Percentiles rank a stretch among this genome's conserved stretches.
phyloP scores from a whole-genome alignment of 192 early-diverging fungal species.

The Spizellomyces punctatus region DNA sequence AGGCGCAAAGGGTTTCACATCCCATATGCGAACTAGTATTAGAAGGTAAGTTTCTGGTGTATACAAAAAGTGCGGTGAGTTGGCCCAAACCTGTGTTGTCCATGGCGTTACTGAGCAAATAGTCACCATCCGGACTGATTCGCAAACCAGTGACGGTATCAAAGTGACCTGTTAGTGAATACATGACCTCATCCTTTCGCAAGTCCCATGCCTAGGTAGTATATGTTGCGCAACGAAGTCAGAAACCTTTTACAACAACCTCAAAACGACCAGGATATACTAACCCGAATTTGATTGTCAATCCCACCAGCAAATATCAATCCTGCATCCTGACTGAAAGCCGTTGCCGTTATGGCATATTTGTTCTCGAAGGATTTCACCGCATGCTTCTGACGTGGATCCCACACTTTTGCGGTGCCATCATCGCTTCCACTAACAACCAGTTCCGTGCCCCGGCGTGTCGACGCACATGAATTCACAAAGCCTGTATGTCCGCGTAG shows the following conservation, averaged over 20 bases:
- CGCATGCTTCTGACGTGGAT: constrained; percentile 45
- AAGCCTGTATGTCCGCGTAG: constrained; percentile 78
- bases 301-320: constrained; percentile 84
- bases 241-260: constrained; percentile 1
- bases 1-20: constrained; percentile 85
- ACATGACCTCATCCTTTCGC: constrained; percentile 66
- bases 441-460: constrained; percentile 72
- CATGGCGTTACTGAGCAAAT: constrained; percentile 84
- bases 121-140: constrained; percentile 81
- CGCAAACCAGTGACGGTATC: constrained; percentile 89
- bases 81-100: constrained; percentile 79
- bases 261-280: constrained; percentile 2
- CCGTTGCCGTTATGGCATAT: constrained; percentile 73
- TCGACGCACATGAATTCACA: constrained; percentile 80
- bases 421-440: constrained; percentile 88
- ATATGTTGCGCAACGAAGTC: neutral
- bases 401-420: constrained; percentile 66
- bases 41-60: neutral
- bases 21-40: constrained; percentile 80
- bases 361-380: constrained; percentile 39
- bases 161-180: constrained; percentile 77
- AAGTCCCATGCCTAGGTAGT: constrained; percentile 79
- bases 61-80: neutral
- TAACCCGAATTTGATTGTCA: constrained; percentile 82
- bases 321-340: constrained; percentile 74